phyloP scores from a whole-genome alignment of 352 stramenopile species.

The Globisporangium viniferum region DNA sequence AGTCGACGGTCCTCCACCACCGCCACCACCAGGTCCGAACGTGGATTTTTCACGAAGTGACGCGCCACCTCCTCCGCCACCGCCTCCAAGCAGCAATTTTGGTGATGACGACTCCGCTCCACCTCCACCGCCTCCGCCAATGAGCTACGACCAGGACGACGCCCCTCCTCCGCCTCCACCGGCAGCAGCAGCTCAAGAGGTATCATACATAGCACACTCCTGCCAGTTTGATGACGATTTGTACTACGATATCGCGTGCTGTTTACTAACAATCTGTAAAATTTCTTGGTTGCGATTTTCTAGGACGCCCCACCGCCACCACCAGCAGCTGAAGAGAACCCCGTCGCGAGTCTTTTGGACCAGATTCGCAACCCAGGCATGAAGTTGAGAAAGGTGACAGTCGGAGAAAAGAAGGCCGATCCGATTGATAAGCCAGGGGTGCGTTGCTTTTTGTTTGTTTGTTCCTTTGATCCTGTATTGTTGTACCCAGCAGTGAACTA shows the following conservation, averaged over 20 bases:
- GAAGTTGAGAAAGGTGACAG: conserved; percentile 47
- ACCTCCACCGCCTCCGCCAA: conserved; percentile 40
- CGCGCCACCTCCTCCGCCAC: conserved; percentile 38
- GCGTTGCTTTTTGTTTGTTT: conserved; percentile 2
- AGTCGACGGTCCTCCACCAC: conserved; percentile 56
- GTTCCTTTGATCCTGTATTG: not conserved
- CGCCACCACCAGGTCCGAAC: conserved; percentile 49
- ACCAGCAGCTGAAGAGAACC: conserved; percentile 26
- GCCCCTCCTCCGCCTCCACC: conserved; percentile 49
- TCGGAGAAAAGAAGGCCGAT: conserved; percentile 30
- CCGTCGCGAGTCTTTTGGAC: conserved; percentile 42
- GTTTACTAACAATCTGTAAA: not conserved
- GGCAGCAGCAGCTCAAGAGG: conserved; percentile 29
- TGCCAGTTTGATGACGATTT: not conserved
- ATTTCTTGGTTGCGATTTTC: not conserved
- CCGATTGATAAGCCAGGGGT: conserved; percentile 32
- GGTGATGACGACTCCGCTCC: conserved; percentile 45
- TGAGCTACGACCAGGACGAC: conserved; percentile 25
- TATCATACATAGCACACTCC: not conserved
- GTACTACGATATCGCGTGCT: not conserved
- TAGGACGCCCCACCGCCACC: conserved; percentile 33
- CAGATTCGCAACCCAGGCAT: conserved; percentile 62
- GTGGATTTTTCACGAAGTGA: conserved; percentile 59
- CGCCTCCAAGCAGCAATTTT: conserved; percentile 39
- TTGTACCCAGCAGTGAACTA: not conserved